Base-by-base conservation (phyloP, 495 filamentous ascomycete species). In the Aeminium ludgeri region DNA sequence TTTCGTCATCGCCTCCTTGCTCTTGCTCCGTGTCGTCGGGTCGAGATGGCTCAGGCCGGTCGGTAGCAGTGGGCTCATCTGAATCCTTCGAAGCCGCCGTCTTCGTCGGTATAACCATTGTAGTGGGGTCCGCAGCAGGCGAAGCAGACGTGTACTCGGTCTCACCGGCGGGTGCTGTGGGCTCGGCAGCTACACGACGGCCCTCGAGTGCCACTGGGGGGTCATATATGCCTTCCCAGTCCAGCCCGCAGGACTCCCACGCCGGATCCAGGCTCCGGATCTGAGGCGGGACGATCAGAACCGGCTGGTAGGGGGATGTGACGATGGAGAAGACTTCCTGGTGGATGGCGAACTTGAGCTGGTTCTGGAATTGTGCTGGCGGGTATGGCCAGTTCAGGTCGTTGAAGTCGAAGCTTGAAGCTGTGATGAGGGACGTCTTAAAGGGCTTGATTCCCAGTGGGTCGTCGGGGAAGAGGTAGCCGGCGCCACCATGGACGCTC, bases 141-240 rank as follows among this genome's bases (percentile, higher is more conserved):
- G n/a, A n/a, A n/a, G n/a, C n/a, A n/a, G n/a, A n/a, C n/a, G n/a
- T n/a, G n/a, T n/a, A n/a, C n/a, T n/a, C n/a, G n/a, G n/a, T n/a
- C n/a, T n/a, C n/a, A n/a, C n/a, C n/a, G n/a, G n/a, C n/a, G n/a
- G n/a, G n/a, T n/a, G n/a, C n/a, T n/a, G n/a, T n/a, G n/a, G n/a
- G n/a, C n/a, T n/a, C n/a, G n/a, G n/a, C n/a, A n/a, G n/a, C n/a
- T n/a, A n/a, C n/a, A n/a, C n/a, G n/a, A n/a, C n/a, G n/a, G n/a
- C n/a, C n/a, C n/a, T n/a, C n/a, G n/a, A n/a, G n/a, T n/a, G 48
- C 44, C 15, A 43, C 18, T 11, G 48, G 48, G 2, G 48, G 48
- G 36, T 51, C 48, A 23, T 37, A 51, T 12, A 38, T 17, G 10
- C 43, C 48, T 11, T 44, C 41, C 39, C 33, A 30, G 20, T 46